These are phyloP conservation scores for Solanum virginianum DNA, from an alignment of 257 asterid species.

Conservation along the genomic window DNA sequence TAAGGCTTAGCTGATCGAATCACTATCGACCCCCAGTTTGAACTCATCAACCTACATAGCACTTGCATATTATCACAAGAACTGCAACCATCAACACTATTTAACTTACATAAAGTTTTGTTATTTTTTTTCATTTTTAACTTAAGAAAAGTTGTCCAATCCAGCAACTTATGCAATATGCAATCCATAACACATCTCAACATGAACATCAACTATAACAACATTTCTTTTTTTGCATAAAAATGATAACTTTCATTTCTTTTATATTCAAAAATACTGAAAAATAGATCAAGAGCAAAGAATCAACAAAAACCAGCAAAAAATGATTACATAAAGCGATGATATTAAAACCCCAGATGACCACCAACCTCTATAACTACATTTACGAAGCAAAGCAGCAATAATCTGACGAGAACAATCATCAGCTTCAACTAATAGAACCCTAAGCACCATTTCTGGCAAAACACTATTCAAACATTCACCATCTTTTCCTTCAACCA, in stretches of 20 bases:
- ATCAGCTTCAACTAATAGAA: constrained; percentile 83
- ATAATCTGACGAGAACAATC: constrained; percentile 93
- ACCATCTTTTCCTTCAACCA: constrained; percentile 4
- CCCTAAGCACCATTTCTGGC: constrained; percentile 65
- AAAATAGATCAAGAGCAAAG: background rate
- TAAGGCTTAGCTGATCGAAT: no score
- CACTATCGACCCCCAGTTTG: background rate
- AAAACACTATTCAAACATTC: constrained; percentile 63
- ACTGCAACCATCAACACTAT: background rate
- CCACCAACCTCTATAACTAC: constrained; percentile 61
- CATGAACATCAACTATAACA: background rate
- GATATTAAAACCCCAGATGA: background rate
- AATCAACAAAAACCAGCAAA: background rate
- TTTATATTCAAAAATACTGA: background rate
- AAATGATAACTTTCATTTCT: no score
- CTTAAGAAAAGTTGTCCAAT: background rate
- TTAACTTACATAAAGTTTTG: background rate
- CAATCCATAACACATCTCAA: background rate
- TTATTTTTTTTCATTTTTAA: background rate
- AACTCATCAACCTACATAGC: background rate
- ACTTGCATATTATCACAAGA: background rate
- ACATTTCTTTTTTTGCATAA: background rate
- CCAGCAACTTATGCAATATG: background rate
- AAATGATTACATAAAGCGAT: no score
- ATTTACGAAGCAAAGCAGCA: constrained; percentile 87